phyloP scores from a whole-genome alignment of 768 basidiomycete species.

The Strobilomyces echinocephalus region DNA sequence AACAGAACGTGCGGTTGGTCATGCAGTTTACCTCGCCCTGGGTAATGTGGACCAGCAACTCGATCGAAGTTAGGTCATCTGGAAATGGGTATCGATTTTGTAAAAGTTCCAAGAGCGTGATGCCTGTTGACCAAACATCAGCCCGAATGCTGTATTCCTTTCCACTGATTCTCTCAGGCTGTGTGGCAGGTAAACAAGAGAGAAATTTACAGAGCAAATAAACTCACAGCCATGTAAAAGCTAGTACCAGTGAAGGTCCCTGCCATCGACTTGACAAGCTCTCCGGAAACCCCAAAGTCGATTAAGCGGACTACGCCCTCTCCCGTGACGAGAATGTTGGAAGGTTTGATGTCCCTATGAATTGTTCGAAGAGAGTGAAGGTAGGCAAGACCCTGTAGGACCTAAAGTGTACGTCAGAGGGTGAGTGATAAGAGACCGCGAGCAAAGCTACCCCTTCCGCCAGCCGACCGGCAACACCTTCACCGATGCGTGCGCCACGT shows the following conservation, averaged over 20 bases:
- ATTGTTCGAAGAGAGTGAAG: slow-evolving; percentile 89
- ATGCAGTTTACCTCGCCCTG: slow-evolving; percentile 54
- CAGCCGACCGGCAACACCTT: slow-evolving; percentile 85
- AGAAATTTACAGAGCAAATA: background rate
- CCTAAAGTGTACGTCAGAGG: slow-evolving; percentile 37
- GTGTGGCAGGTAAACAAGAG: slow-evolving; percentile 9
- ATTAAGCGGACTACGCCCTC: slow-evolving; percentile 88
- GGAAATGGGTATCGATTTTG: slow-evolving; percentile 96
- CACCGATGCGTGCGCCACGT: slow-evolving; percentile 72
- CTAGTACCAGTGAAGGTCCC: slow-evolving; percentile 98
- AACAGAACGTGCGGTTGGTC: slow-evolving; percentile 5
- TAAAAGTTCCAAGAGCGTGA: slow-evolving; percentile 90
- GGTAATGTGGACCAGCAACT: slow-evolving; percentile 87
- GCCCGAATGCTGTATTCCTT: slow-evolving; percentile 90
- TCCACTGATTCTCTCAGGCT: slow-evolving; percentile 95
- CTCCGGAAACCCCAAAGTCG: slow-evolving; percentile 98
- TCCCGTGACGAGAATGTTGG: slow-evolving; percentile 84
- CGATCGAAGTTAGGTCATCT: slow-evolving; percentile 86
- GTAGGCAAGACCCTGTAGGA: slow-evolving; percentile 89
- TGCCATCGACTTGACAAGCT: slow-evolving; percentile 85
- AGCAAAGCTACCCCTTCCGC: slow-evolving; percentile 70
- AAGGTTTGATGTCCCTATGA: slow-evolving; percentile 93
- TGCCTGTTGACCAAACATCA: slow-evolving; percentile 97
- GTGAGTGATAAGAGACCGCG: background rate
- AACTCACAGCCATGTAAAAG: slow-evolving; percentile 95